Evolutionary conservation across 2,329 filamentous ascomycete genomes (phyloP), one percentile per base, ranked within the genome.

Genomic region (Drechslerella coelobrocha): DNA sequence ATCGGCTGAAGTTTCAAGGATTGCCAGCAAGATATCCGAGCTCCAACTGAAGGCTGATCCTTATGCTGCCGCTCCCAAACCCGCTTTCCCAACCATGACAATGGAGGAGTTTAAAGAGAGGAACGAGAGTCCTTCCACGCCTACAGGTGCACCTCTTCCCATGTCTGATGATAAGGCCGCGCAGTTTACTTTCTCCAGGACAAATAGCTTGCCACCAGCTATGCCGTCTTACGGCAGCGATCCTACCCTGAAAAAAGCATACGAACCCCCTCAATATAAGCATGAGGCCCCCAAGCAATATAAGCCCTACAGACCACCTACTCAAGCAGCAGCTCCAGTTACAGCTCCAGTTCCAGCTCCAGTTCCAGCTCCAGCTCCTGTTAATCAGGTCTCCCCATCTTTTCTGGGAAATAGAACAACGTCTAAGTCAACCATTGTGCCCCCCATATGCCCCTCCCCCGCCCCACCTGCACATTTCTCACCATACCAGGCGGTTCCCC

Each of bases 21-120:
- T 71, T 41, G 66, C 66, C 4, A 60, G 54, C 39, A 71, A 54
- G 26, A 71, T 71, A 48, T 71, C 66, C n/a, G 66, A 71, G 26
- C 39, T 71, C 8, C 66, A 63, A 52, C 41, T 71, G 48, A 71
- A 71, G 9, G 66, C 66, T 14, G 66, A 71, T 17, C 66, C 66
- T 27, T 59, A 57, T 24, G 29, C 59, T 9, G 37, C 59, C 6
- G 59, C 66, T 19, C 66, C 66, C 8, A 71, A 71, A 19, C 66
- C 66, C 12, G 59, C 66, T 9, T 55, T 71, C 26, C 66, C 66
- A 19, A 43, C 17, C 1, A 63, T 71, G n/a, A 59, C 47, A 8
- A 71, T 71, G 66, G 66, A 71, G 3, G 59, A 71, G 21, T 71
- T 71, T 48, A 56, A 62, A 19, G 66, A 71, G 50, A 53, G 66